Evolutionary conservation across 768 basidiomycete genomes (phyloP), one percentile per base, ranked within the genome.

Genomic region (Macrolepiota dolichaula): DNA sequence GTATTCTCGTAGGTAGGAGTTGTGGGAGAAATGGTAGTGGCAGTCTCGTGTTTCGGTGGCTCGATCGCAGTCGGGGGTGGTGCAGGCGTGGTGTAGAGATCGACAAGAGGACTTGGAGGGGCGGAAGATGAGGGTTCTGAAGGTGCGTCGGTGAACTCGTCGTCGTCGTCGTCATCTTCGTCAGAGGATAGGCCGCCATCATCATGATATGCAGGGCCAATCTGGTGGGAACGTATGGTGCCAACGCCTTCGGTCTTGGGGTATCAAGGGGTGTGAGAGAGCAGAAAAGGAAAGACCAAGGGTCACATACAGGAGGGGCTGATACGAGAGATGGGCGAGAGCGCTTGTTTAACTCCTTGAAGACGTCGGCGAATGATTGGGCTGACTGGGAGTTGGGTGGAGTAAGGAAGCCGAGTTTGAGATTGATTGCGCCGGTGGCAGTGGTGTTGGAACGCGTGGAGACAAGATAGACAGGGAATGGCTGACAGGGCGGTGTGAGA

Each of bases 191-290:
- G 74, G 3, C 87, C 85, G n/a, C 85, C 92, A 66, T 93, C 93
- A 67, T 94, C 93, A 69, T 88, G 82, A 64, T 83, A 85, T 24
- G 78, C 81, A 2, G 83, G 83, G 6, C 78, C 80, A 3, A 63
- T 69, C 19, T 83, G 76, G 69, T 85, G 76, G 2, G 87, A 88
- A 29, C 89, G 88, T 25, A 92, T 76, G 2, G 94, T 95, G 55
- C 93, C 93, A 29, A 94, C 85, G 25, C 93, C 91, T 73, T 92
- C 87, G 10, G 91, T 94, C 92, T 95, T 17, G 67, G 46, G 36
- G 17, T 2, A 49, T 37, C n/a, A 25, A 64, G n/a, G 36, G 52
- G 58, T 37, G 47, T 15, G 19, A 64, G 15, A 59, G 55, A 25
- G 37, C 17, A 55, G 29, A 0, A 44, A 6, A 17, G 32, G 56